Percentiles rank a stretch among this genome's conserved stretches.
phyloP scores from a whole-genome alignment of 179 eudicot genomes.

The Silene vulgaris region DNA sequence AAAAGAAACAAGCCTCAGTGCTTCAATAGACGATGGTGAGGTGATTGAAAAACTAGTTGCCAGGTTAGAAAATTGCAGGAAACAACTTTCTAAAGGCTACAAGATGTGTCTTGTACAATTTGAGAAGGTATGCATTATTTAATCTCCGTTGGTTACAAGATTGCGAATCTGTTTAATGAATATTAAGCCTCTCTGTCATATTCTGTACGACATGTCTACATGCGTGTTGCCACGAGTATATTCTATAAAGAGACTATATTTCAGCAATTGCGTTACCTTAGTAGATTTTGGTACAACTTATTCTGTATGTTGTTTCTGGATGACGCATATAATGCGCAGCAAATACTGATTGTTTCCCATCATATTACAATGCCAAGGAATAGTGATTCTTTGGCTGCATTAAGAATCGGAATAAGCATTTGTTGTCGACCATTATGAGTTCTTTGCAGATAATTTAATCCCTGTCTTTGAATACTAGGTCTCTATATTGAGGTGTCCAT shows the following conservation, averaged over 20 bases:
- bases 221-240: not conserved
- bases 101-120: slow-evolving; percentile 78
- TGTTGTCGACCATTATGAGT: not conserved
- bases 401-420: not conserved
- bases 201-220: not conserved
- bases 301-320: not conserved
- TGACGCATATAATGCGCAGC: not conserved
- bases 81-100: slow-evolving; percentile 50
- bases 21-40: slow-evolving; percentile 79
- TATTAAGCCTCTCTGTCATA: not conserved
- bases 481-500: too few relatives aligned
- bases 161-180: not conserved
- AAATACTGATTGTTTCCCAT: not conserved
- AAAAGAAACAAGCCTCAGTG: slow-evolving; percentile 67
- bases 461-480: too few relatives aligned
- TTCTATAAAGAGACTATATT: not conserved
- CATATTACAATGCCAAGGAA: not conserved
- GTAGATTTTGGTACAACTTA: not conserved
- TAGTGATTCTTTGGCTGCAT: not conserved
- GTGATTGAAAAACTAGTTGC: slow-evolving; percentile 62
- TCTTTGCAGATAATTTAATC: too few relatives aligned
- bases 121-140: slow-evolving; percentile 62
- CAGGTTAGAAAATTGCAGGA: slow-evolving; percentile 47
- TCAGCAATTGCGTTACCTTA: not conserved
- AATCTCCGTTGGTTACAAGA: not conserved